Base-by-base conservation (phyloP, 495 filamentous ascomycete species). In the Aeminium ludgeri region DNA sequence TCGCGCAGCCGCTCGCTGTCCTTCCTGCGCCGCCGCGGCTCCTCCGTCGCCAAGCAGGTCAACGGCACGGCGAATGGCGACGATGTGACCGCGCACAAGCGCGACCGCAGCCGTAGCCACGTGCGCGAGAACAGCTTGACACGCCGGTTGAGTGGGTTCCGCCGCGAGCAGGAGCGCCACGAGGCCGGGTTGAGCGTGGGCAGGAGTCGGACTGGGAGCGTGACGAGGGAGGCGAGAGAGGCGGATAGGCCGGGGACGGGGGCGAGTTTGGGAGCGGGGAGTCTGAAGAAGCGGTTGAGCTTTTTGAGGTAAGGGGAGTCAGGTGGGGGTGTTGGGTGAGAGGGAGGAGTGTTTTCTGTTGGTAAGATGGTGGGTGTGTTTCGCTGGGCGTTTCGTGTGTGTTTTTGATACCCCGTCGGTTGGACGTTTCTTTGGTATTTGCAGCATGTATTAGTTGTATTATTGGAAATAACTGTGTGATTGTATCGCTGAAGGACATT, bases 201-300 rank as follows among this genome's bases (percentile, higher is more conserved):
- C 1, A 20, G 30, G 20, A 41, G n/a, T n/a, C 11, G 6, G 12
- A 3, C 1, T 10, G 18, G 18, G 16, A 25, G 12, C 12, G 25
- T 20, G 18, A 18, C 18, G 4, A 19, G 32, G 20, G 34, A 23
- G 16, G 39, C 30, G 30, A 13, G 20, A 12, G 31, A 13, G 16
- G 43, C 20, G 33, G 20, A 30, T n/a, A 10, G 56, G 51, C 59
- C 49, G 34, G 53, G 44, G 41, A 58, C 42, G 40, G 52, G 53
- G 53, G 60, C 49, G 49, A 57, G 55, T 36, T 53, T 38, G 34
- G 18, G 36, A 47, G 19, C 37, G 43, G 42, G 29, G 44, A 55
- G 40, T 40, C 68, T 85, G 39, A 71, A 71, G 59, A 84, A 79
- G 59, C 57, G 82, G 51, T 59, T 86, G 37, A 84, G 79, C 49